These are phyloP conservation scores for Paracamarosporium sp. DNA, from an alignment of 2,329 filamentous ascomycete genomes.

Conservation along the genomic window DNA sequence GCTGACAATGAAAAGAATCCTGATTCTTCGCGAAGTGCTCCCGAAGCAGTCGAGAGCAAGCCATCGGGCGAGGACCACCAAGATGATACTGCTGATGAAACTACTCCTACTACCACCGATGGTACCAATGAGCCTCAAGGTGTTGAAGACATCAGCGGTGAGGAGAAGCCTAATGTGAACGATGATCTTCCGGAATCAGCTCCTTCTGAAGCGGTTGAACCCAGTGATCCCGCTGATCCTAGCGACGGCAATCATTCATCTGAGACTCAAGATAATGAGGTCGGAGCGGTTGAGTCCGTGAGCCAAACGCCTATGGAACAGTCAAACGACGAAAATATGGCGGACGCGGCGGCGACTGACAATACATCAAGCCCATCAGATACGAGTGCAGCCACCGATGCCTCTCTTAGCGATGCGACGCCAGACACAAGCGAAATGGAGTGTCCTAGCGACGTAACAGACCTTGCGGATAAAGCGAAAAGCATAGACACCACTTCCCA, in stretches of 20 bases:
- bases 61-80: neutral
- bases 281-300: neutral
- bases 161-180: neutral
- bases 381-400: neutral
- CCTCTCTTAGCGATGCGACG: neutral
- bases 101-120: neutral
- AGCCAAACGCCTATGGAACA: neutral
- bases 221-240: neutral
- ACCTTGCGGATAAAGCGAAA: neutral
- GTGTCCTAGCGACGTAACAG: neutral
- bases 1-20: neutral
- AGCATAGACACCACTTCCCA: neutral
- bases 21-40: neutral
- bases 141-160: neutral
- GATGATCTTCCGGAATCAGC: neutral
- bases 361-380: neutral
- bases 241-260: neutral
- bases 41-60: neutral
- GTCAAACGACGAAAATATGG: neutral
- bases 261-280: neutral
- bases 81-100: neutral
- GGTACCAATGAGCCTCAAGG: neutral
- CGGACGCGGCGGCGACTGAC: neutral
- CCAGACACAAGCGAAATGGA: neutral
- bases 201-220: neutral